Base-by-base conservation (phyloP, 768 basidiomycete species). In the Panaeolus papilionaceus region DNA sequence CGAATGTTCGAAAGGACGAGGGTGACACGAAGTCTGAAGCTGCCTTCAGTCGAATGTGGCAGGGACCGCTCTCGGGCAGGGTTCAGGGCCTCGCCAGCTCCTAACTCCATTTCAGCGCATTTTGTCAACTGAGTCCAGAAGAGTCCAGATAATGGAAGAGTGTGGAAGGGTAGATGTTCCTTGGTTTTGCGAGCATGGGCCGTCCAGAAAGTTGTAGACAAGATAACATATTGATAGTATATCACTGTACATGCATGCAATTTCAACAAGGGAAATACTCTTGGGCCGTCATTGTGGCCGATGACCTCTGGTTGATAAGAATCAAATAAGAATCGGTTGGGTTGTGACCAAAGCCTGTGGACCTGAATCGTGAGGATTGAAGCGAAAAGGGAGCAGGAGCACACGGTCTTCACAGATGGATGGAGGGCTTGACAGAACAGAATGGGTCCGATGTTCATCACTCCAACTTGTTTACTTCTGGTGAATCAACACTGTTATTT, bases 1-100 rank as follows among this genome's bases (percentile, higher is more conserved):
- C 54, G 54, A 58, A 58, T 58, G 54, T 58, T 58, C 54, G 54
- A 58, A 58, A 58, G 54, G 54, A 58, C 54, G 28, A 58, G 3
- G 54, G 28, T 58, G 54, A 37, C 54, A 58, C 16, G 28, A 23
- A 1, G 28, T 28, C 28, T 33, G 28, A 20, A 49, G 54, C 54
- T 33, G 54, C 54, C 54, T 58, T 37, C 28, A 14, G 1, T 58
- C 33, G 11, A 58, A 58, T 16, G 16, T 33, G 28, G 54, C 54
- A 58, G 54, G 54, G 28, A 4, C 54, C 54, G 54, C 40, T 58
- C 28, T 58, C 54, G 14, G 54, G 54, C 26, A 58, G 54, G 28
- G 54, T 58, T 28, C 47, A 51, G 54, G 54, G 54, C 6, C 26
- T 58, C 26, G 54, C 12, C 54, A 51, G 18, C 18, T 14, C 18